These are phyloP conservation scores for Filobasidium floriforme DNA, from an alignment of 768 basidiomycete species.

Conservation along the genomic window DNA sequence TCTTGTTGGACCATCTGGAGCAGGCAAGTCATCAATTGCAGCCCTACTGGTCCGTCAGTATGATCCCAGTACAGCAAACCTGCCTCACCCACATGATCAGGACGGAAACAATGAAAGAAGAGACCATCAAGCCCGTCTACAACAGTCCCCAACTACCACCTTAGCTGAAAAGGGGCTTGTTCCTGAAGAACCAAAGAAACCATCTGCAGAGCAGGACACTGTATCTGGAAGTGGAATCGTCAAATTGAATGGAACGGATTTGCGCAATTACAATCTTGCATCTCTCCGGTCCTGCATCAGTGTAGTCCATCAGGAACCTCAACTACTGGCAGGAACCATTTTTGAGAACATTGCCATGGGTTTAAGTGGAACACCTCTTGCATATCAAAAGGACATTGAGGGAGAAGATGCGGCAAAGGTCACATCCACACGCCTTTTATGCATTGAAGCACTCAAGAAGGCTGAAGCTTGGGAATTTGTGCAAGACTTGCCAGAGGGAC, in stretches of 20 bases:
- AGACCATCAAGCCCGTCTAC: no score
- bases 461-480: constrained; percentile 68
- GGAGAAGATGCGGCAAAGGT: no score
- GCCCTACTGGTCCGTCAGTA: constrained; percentile 37
- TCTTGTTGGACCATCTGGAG: constrained; percentile 39
- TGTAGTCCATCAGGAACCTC: constrained; percentile 36
- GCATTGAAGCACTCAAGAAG: constrained; percentile 79
- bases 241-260: constrained; percentile 27
- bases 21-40: constrained; percentile 39
- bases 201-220: no score
- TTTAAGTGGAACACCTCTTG: no score
- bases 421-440: constrained; percentile 50
- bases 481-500: constrained; percentile 39
- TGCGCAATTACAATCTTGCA: constrained; percentile 29
- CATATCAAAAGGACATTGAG: constrained; percentile 37
- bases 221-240: no score
- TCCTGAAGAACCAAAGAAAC: no score
- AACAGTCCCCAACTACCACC: no score
- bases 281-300: constrained; percentile 34
- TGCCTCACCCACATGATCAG: constrained; percentile 18
- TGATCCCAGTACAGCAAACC: constrained; percentile 31
- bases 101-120: no score
- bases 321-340: constrained; percentile 72
- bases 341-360: constrained; percentile 71
- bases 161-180: background rate